These are phyloP conservation scores for Aspergillus campestris DNA, from an alignment of 495 filamentous ascomycete genomes.

Conservation along the genomic window DNA sequence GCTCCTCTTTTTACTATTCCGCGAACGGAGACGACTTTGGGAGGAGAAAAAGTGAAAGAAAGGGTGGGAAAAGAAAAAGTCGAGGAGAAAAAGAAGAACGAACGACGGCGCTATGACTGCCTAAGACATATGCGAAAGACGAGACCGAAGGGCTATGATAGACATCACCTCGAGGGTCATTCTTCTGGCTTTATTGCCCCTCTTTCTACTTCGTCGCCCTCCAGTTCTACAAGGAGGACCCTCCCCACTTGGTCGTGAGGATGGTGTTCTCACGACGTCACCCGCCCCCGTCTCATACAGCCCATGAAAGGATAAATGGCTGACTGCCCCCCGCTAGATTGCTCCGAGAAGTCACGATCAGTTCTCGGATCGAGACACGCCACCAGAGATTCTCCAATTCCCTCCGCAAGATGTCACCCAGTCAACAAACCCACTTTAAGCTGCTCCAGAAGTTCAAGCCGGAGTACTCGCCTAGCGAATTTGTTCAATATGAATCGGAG, in stretches of 20 bases:
- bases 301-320: background rate
- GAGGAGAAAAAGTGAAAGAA: background rate
- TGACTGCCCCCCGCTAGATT: conserved; percentile 10
- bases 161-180: too few relatives aligned
- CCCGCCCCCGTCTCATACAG: too few relatives aligned
- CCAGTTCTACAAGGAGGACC: too few relatives aligned
- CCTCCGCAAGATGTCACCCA: conserved; percentile 31
- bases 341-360: conserved; percentile 16
- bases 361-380: conserved; percentile 2
- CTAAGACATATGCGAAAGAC: too few relatives aligned
- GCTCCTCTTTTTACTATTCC: background rate
- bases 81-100: too few relatives aligned
- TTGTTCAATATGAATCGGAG: conserved; percentile 83
- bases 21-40: background rate
- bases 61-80: conserved; percentile 7
- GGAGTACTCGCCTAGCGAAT: conserved; percentile 75
- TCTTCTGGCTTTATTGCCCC: too few relatives aligned
- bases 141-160: too few relatives aligned
- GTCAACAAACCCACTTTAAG: conserved; percentile 55
- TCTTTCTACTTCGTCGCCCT: too few relatives aligned
- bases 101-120: too few relatives aligned
- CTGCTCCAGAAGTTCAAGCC: conserved; percentile 74
- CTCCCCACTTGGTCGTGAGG: too few relatives aligned
- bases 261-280: too few relatives aligned
- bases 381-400: conserved; percentile 11